Percentiles rank a stretch among this genome's conserved stretches.
phyloP scores from a whole-genome alignment of 768 basidiomycete species.

The Xerocomellus amylosporus region DNA sequence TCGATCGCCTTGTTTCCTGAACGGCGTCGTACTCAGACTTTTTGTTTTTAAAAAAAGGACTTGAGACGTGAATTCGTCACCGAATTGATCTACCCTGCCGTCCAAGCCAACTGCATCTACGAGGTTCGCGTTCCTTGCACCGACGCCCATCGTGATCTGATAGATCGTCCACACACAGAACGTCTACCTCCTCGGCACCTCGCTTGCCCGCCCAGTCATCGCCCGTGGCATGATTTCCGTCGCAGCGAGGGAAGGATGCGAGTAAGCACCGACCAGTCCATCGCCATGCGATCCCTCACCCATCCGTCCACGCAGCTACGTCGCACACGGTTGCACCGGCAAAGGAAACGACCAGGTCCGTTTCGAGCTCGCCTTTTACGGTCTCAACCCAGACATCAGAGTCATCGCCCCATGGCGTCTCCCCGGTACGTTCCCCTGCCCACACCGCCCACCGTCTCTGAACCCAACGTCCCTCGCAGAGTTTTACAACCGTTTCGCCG shows the following conservation, averaged over 20 bases:
- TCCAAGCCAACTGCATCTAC: conserved; percentile 98
- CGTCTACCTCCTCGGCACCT: conserved; percentile 96
- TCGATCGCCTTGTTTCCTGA: neutral
- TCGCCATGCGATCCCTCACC: neutral
- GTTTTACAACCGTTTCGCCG: conserved; percentile 97
- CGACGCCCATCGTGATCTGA: neutral
- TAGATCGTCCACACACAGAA: conserved; percentile 46
- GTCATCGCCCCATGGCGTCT: conserved; percentile 98
- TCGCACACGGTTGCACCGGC: conserved; percentile 98
- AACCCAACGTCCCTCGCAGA: conserved; percentile 41
- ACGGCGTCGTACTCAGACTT: neutral
- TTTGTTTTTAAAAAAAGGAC: too few relatives aligned
- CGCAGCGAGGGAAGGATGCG: conserved; percentile 90
- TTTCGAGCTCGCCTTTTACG: conserved; percentile 98
- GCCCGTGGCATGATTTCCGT: conserved; percentile 97
- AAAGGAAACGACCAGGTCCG: conserved; percentile 99
- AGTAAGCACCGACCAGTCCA: conserved; percentile 53
- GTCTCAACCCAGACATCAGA: conserved; percentile 97
- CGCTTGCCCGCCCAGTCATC: conserved; percentile 96
- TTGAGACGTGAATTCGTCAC: conserved; percentile 92
- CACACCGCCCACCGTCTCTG: neutral
- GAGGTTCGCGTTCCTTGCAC: conserved; percentile 52
- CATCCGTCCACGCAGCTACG: conserved; percentile 54
- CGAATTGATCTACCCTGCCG: conserved; percentile 95
- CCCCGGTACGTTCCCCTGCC: conserved; percentile 56